Base-by-base conservation (phyloP, 2,329 filamentous ascomycete genomes). In the Colletotrichum abscissum region DNA sequence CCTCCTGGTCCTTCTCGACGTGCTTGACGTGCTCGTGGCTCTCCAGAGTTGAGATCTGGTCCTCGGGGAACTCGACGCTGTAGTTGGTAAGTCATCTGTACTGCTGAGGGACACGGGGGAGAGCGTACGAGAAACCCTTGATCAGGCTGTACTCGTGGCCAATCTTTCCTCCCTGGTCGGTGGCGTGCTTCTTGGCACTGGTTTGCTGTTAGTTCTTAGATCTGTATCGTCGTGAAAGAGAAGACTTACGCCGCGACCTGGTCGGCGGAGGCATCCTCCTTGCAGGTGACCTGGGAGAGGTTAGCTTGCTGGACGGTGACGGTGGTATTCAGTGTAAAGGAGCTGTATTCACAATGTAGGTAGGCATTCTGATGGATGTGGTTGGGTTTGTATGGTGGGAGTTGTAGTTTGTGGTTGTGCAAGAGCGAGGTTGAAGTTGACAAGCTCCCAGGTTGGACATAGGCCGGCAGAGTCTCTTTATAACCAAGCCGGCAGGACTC, bases 61-160 rank as follows among this genome's bases (percentile, higher is more conserved):
- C 93, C 14, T 91, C 87, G 33, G 91, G 90, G 82, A 94, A 94
- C 70, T 90, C 87, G 78, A 95, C 95, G 63, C 95, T 98, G 74
- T 62, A 14, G 54, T 12, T 19, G 69, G 62, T 76, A 24, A 76
- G 26, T 62, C 77, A 54, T 30, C 7, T 33, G 28, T 9, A 38
- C 14, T n/a, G 7, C 14, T 33, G 14, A 58, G 42, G 19, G 59
- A 16, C 57, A 30, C 2, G 35, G 54, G 46, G 24, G 46, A 16
- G n/a, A 38, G 33, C 57, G 35, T 91, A 98, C 96, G 94, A 92
- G 87, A 98, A 98, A 72, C 93, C 95, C 87, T 96, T 97, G 89
- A 98, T 95, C 78, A 98, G 85, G 74, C 86, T 92, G 88, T 94
- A 98, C 82, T 97, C 94, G 78, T 97, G 92, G 68, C 86, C 90